Evolutionary conservation across 108 stramenopile species (phyloP).

Genomic region (Fragilaria radians): DNA sequence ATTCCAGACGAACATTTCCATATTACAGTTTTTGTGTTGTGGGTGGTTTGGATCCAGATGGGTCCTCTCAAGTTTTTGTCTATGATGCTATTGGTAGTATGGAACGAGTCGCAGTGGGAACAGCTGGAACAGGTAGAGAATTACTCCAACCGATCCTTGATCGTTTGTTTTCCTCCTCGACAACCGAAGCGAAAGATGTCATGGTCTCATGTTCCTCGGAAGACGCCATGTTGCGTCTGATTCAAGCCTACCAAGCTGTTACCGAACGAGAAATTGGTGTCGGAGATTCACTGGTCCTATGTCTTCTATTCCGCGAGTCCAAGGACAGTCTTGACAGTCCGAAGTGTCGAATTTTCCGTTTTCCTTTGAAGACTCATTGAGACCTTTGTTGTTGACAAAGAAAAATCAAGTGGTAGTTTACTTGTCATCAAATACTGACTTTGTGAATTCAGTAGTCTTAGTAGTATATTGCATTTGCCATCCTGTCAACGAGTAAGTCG

Average conservation of each 20-base stretch:
- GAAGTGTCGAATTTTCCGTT: too few relatives aligned
- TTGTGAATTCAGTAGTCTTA: too few relatives aligned
- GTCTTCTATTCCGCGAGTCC: too few relatives aligned
- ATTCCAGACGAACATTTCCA: conserved; percentile 67
- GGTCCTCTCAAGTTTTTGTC: conserved; percentile 49
- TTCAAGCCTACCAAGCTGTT: conserved; percentile 64
- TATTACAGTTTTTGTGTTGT: conserved; percentile 82
- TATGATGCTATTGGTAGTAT: conserved; percentile 87
- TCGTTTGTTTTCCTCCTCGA: conserved; percentile 38
- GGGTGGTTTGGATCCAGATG: conserved; percentile 34
- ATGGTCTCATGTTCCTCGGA: conserved; percentile 48
- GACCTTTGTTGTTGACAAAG: too few relatives aligned
- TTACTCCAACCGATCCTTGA: conserved; percentile 79
- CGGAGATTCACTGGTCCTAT: conserved; percentile 72
- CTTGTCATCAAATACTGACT: too few relatives aligned
- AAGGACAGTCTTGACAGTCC: too few relatives aligned
- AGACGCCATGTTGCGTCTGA: conserved; percentile 49
- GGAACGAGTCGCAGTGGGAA: conserved; percentile 74
- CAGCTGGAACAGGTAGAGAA: conserved; percentile 71
- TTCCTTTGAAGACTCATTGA: too few relatives aligned
- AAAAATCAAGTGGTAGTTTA: too few relatives aligned
- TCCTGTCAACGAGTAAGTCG: too few relatives aligned
- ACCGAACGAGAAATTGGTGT: conserved; percentile 81
- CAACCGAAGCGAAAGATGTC: conserved; percentile 9
- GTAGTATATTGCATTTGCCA: too few relatives aligned